Evolutionary conservation across 179 eudicot genomes (phyloP), one percentile per base, ranked within the genome.

Genomic region (Vitellaria paradoxa): DNA sequence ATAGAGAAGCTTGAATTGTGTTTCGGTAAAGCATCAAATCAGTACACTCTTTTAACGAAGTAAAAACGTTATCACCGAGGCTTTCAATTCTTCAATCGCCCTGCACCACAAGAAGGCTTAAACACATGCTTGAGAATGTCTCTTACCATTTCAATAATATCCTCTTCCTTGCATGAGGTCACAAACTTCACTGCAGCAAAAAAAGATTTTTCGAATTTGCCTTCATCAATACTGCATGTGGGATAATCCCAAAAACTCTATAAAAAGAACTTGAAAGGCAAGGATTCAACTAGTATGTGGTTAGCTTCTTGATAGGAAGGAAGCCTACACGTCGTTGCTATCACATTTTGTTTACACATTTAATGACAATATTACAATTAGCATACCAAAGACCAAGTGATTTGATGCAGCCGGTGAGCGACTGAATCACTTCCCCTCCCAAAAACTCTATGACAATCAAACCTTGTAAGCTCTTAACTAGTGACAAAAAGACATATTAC

Each of bases 101-200:
- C 17, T 18, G 14, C 63, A 57, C 66, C 53, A 62, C 45, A 66
- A 84, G 62, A 68, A 13, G 78, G 74, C 23, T 62, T 76, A 49
- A 88, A 67, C 70, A 86, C 75, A 74, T 86, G 92, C 46, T 85
- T 67, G 14, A 92, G 79, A 65, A 92, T 85, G 72, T 78, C 73
- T 23, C 76, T 72, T 21, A 86, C 92, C 62, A 81, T 49, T 49
- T 66, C 71, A 68, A 84, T 20, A 56, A 90, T 70, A 70, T 90
- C 90, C 17, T 81, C 84, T 76, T 90, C 90, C 55, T 69, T 70
- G 83, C 88, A 87, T 11, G 85, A 76, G 68, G 84, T 88, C 21
- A 84, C 92, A 78, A 87, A 88, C 72, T 82, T 92, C 78, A 92
- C 83, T 83, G 78, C 81, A 77, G 42, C 7, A 61, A 46, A 21